Conservation (phyloP, 2,329 filamentous ascomycete species). For the Neurospora sp. region DNA sequence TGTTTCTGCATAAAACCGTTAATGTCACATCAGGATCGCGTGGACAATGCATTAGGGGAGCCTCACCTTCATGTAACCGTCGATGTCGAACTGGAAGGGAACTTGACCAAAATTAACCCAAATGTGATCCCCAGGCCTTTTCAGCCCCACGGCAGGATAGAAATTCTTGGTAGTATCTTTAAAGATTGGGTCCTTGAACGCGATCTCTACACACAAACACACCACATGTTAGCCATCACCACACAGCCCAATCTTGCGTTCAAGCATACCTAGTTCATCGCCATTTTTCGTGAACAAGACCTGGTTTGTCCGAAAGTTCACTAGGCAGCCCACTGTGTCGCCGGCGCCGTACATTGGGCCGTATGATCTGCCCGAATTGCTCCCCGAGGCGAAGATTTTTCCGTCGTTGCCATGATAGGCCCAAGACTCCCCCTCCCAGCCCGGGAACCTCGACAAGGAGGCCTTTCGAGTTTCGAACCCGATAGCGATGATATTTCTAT, state of each 20-base stretch:
- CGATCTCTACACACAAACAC: constrained; percentile 43
- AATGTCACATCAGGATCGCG: background rate
- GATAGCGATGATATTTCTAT: constrained; percentile 50
- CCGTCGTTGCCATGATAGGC: constrained; percentile 63
- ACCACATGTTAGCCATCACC: constrained; percentile 16
- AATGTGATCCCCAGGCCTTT: constrained; percentile 52
- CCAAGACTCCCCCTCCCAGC: constrained; percentile 60
- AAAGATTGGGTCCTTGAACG: constrained; percentile 61
- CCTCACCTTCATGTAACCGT: constrained; percentile 64
- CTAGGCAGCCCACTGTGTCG: constrained; percentile 54
- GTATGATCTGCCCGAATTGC: constrained; percentile 47
- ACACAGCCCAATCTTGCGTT: background rate
- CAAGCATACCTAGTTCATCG: constrained; percentile 38
- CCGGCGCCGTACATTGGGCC: constrained; percentile 43
- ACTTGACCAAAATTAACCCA: constrained; percentile 58
- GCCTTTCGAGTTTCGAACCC: constrained; percentile 49
- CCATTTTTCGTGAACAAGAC: constrained; percentile 65
- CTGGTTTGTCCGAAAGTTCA: constrained; percentile 54
- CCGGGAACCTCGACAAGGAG: constrained; percentile 45
- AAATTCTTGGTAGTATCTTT: constrained; percentile 42
- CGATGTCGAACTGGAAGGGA: constrained; percentile 86
- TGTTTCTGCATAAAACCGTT: constrained; percentile 23
- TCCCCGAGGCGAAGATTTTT: constrained; percentile 42
- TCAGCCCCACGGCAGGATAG: constrained; percentile 59
- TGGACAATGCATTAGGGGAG: background rate